Evolutionary conservation across 352 stramenopile genomes (phyloP), one percentile per base, ranked within the genome.

Genomic region (Phytopythium sindhum): DNA sequence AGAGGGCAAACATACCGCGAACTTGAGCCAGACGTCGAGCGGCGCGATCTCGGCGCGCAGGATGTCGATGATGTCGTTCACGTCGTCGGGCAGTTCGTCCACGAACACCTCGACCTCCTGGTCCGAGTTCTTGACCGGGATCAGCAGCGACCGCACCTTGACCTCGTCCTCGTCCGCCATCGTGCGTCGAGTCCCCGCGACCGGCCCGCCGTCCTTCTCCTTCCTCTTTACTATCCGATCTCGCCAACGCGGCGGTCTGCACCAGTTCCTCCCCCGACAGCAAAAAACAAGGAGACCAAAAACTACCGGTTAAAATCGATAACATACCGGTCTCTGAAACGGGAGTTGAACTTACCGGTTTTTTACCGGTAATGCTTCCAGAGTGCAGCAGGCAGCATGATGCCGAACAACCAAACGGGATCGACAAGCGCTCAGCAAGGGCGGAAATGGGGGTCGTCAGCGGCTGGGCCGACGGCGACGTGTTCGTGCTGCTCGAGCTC

Each of bases 61-160:
- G 47, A 97, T 96, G 63, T 96, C 90, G 64, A 97, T 95, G 64
- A 97, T 95, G 65, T 97, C 89, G 70, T 95, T 96, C 11, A 95
- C 88, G 60, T 97, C 90, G 23, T 91, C 86, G 0, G 90, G 90
- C 19, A 97, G 80, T 66, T 97, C 90, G 60, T 97, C 88, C 24
- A 88, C 82, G 66, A 90, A 97, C 45, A 97, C 88, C 59, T 97
- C 88, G 50, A 97, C 88, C n/a, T 73, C 84, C 67, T 97, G 80
- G 69, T 93, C 68, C 67, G 86, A 95, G 76, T 96, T 96, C 62
- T 96, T 93, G 11, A 97, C 90, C 53, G 90, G 90, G 75, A 97
- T 97, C 59, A 94, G 69, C 64, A 97, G 81, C 67, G 86, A 90
- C 26, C 86, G 83, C 72, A 68, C 72, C 71, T 80, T 78, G 41